Percentiles rank a stretch among this genome's conserved stretches.
phyloP scores from a whole-genome alignment of 2,329 filamentous ascomycete species.

The Nigrospora sphaerica region DNA sequence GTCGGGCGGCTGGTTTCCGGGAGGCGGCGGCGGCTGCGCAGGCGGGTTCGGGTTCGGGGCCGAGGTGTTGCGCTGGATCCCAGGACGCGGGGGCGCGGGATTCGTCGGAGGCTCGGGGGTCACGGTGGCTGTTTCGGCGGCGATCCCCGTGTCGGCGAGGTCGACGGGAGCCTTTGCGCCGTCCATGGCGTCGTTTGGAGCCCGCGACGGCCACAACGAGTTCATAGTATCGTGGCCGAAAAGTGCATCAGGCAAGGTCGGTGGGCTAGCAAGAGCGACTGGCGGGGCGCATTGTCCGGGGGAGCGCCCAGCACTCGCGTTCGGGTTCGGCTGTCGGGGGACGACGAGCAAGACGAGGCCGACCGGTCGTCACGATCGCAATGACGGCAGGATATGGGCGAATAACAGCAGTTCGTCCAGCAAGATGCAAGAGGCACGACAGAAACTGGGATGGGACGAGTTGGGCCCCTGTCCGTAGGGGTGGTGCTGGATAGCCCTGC shows the following conservation, averaged over 20 bases:
- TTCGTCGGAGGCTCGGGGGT: slow-evolving; percentile 7
- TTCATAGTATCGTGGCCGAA: slow-evolving; percentile 29
- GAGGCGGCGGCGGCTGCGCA: slow-evolving; percentile 16
- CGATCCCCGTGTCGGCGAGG: slow-evolving; percentile 21
- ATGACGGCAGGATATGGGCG: too few relatives aligned
- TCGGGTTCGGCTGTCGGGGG: too few relatives aligned
- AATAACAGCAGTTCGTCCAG: too few relatives aligned
- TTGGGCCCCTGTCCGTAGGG: too few relatives aligned
- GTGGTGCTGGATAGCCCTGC: too few relatives aligned
- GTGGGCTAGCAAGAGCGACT: background rate
- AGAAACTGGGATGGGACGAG: too few relatives aligned
- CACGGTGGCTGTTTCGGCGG: slow-evolving; percentile 18
- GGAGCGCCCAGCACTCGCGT: too few relatives aligned
- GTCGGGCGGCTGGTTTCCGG: slow-evolving; percentile 40
- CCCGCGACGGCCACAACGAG: slow-evolving; percentile 33
- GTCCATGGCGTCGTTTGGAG: slow-evolving; percentile 23
- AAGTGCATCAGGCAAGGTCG: background rate
- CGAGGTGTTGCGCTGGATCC: slow-evolving; percentile 20
- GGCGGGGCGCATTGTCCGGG: background rate
- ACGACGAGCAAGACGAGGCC: too few relatives aligned
- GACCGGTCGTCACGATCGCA: too few relatives aligned
- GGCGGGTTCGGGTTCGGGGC: slow-evolving; percentile 20
- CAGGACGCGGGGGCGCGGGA: slow-evolving; percentile 13
- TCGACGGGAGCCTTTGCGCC: slow-evolving; percentile 18
- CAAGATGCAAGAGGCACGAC: too few relatives aligned